Evolutionary conservation across 805 yeast species (phyloP), one percentile per base, ranked within the genome.

Genomic region (Cyberlindnera mississippiensis): DNA sequence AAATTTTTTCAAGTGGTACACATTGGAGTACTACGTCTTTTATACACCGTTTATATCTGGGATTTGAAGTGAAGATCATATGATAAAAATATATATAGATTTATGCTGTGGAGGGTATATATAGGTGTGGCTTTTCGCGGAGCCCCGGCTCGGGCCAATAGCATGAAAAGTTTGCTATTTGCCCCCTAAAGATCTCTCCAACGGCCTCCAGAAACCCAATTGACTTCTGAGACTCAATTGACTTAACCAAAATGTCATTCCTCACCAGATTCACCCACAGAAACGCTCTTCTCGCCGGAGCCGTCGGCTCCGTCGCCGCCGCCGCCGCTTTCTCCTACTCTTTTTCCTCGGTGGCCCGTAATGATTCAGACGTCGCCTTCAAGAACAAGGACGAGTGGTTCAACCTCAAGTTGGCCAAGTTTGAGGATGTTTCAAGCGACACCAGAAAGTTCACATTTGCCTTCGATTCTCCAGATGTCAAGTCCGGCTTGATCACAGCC

Each of bases 401-500:
- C 45, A 89, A 84, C 63, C 71, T 85, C 59, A 81, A 81, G 58
- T 53, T 72, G 40, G 64, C 71, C 55, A 66, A 69, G 39, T 57
- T 69, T 38, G 66, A 66, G 52, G 72, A 76, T 19, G 60, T 82
- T 30, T 75, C 86, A 14, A 62, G 69, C 24, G 82, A 83, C 65
- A 73, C 91, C 57, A 84, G 78, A 64, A 73, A 76, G 55, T 75
- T 85, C 58, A 72, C 78, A 18, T 87, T 90, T 55, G 81, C 77
- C 47, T 75, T 89, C 52, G 85, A 85, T 28, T 62, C 73, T 40
- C 62, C 73, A 18, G 90, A 83, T 57, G 76, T 80, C 46, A 78
- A 71, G 15, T 73, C 88, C 24, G 98, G 98, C 28, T 74, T 89
- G 53, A 68, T 74, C 51, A 75, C 83, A 39, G 95, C 98, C 33